A percentile compares a stretch with the other conserved stretches of the same genome.
Evolutionary conservation across 305 asterid species (phyloP).

Genomic region (Nicotiana rustica): DNA sequence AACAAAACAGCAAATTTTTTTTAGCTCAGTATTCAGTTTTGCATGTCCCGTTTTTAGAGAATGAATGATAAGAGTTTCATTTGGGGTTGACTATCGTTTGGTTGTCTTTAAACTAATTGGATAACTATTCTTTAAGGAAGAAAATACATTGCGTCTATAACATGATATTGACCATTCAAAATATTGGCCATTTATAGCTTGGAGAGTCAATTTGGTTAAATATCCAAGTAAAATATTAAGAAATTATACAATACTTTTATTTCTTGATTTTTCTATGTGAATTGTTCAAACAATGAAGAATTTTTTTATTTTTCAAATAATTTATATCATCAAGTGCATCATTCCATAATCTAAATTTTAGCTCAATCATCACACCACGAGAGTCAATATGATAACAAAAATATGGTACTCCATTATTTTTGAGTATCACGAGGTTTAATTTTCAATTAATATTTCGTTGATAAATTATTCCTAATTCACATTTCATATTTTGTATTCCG

Average conservation of each 20-base stretch:
- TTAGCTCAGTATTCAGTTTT: not conserved
- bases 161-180: not conserved
- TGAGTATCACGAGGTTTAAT: too few relatives aligned
- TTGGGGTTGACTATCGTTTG: not conserved
- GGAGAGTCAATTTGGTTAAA: conserved; percentile 6
- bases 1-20: not conserved
- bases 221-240: not conserved
- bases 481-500: too few relatives aligned
- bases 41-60: not conserved
- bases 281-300: too few relatives aligned
- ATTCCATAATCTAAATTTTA: too few relatives aligned
- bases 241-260: not conserved
- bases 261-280: not conserved
- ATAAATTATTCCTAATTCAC: too few relatives aligned
- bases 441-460: too few relatives aligned
- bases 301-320: too few relatives aligned
- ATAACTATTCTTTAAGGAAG: not conserved
- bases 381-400: too few relatives aligned
- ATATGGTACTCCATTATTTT: too few relatives aligned
- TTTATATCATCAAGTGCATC: too few relatives aligned
- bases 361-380: too few relatives aligned
- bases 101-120: not conserved
- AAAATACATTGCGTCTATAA: not conserved
- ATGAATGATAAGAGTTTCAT: not conserved
- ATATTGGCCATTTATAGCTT: not conserved